phyloP scores from a whole-genome alignment of 1,284 basidiomycete species.

The Trichosporon coremiiforme region DNA sequence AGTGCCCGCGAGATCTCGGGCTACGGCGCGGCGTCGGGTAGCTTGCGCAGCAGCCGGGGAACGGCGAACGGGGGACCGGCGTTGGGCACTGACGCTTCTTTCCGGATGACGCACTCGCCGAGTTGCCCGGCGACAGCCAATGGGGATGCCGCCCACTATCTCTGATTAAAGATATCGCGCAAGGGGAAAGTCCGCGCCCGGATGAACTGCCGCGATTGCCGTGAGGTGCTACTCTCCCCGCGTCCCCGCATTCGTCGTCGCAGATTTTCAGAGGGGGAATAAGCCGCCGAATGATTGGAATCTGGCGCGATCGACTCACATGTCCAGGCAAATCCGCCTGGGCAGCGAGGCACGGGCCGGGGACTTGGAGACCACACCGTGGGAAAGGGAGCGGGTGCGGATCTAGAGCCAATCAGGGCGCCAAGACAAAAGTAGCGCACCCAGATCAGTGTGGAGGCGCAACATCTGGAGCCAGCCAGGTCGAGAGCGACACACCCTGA shows the following conservation, averaged over 20 bases:
- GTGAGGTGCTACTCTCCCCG: not conserved
- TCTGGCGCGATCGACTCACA: constrained; percentile 5
- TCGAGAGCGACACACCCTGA: constrained; percentile 3
- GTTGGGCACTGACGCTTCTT: not conserved
- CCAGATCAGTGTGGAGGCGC: not conserved
- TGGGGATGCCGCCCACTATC: not conserved
- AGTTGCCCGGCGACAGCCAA: not conserved
- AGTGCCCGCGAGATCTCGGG: not conserved
- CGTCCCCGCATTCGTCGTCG: not conserved
- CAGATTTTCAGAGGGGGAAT: not conserved
- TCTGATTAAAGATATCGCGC: constrained; percentile 6
- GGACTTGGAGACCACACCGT: not conserved
- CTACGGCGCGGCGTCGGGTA: not conserved
- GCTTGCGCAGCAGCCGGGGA: not conserved
- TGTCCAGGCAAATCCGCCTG: constrained; percentile 8
- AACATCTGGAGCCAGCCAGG: not conserved
- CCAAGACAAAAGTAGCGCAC: constrained; percentile 17
- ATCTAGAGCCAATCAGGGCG: constrained; percentile 9
- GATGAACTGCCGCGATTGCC: not conserved
- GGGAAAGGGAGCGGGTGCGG: not conserved
- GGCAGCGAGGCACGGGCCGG: not conserved
- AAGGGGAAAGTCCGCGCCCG: not conserved
- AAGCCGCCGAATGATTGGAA: constrained; percentile 7
- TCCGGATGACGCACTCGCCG: not conserved
- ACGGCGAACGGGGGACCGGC: not conserved